Evolutionary conservation across 208 protist genomes (phyloP).

Genomic region (Crithidia expoeki): DNA sequence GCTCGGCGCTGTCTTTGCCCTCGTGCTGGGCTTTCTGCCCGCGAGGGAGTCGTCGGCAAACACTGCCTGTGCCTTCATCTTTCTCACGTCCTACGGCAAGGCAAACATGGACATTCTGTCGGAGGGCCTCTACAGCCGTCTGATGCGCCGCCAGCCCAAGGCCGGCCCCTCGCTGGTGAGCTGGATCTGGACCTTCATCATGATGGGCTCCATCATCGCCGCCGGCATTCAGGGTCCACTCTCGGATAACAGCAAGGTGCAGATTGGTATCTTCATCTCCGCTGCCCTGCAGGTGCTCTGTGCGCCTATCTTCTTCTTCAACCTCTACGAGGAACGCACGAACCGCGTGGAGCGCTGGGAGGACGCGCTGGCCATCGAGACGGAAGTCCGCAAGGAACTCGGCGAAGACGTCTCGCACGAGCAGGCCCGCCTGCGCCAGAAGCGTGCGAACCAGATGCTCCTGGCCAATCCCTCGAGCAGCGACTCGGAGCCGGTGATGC

Average conservation of each 20-base stretch:
- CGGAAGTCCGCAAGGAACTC: conserved; percentile 30
- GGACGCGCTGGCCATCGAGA: conserved; percentile 33
- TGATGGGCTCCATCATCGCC: conserved; percentile 52
- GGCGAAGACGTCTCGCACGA: conserved; percentile 19
- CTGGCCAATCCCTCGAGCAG: not conserved
- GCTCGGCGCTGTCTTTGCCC: conserved; percentile 44
- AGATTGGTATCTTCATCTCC: conserved; percentile 60
- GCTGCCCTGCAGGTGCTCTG: conserved; percentile 58
- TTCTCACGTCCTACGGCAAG: conserved; percentile 58
- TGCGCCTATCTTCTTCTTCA: conserved; percentile 57
- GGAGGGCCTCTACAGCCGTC: conserved; percentile 79
- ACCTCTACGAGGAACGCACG: conserved; percentile 70
- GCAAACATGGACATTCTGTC: conserved; percentile 80
- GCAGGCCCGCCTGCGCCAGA: conserved; percentile 20
- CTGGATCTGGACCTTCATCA: conserved; percentile 78
- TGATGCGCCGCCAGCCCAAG: conserved; percentile 53
- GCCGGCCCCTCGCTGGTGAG: conserved; percentile 64
- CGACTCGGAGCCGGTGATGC: not conserved
- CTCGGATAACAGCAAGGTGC: conserved; percentile 41
- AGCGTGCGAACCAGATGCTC: conserved; percentile 3
- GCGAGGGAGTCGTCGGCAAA: conserved; percentile 40
- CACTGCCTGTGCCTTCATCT: conserved; percentile 56
- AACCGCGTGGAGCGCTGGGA: conserved; percentile 60
- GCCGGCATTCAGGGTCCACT: conserved; percentile 62
- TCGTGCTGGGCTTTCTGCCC: conserved; percentile 57